Percentiles rank a stretch among this genome's conserved stretches.
These are phyloP conservation scores for Fusarium buxicola DNA, from an alignment of 2,329 filamentous ascomycete species.

Conservation along the genomic window DNA sequence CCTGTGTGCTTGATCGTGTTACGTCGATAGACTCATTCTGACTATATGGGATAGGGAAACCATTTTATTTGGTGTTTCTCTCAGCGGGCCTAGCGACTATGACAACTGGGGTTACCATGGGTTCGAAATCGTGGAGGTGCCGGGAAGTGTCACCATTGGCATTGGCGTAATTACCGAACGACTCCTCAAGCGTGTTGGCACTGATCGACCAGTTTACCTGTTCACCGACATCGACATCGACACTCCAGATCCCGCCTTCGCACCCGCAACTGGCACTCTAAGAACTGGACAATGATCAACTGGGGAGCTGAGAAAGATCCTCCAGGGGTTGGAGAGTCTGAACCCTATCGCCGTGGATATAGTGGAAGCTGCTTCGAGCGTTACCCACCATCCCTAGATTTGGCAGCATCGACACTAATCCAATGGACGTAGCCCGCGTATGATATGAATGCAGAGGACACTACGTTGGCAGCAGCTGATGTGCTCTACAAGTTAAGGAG, in stretches of 20 bases:
- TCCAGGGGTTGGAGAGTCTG: conserved; percentile 74
- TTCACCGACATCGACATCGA: conserved; percentile 90
- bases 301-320: conserved; percentile 76
- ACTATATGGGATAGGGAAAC: conserved; percentile 69
- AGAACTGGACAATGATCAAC: conserved; percentile 83
- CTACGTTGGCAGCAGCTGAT: conserved; percentile 79
- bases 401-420: background rate
- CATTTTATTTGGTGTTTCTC: conserved; percentile 89
- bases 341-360: conserved; percentile 79
- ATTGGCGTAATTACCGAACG: conserved; percentile 80
- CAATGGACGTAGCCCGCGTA: conserved; percentile 66
- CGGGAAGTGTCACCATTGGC: conserved; percentile 64
- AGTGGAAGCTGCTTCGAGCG: conserved; percentile 69
- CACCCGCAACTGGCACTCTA: conserved; percentile 79
- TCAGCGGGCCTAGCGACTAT: conserved; percentile 76
- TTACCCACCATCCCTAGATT: accelerated
- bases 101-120: conserved; percentile 79
- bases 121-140: conserved; percentile 82
- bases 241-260: conserved; percentile 84
- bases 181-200: conserved; percentile 80
- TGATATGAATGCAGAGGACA: conserved; percentile 78
- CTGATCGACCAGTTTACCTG: conserved; percentile 80
- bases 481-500: conserved; percentile 83
- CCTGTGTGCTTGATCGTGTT: conserved; percentile 59
- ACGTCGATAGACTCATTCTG: accelerated